Percentiles rank a stretch among this genome's conserved stretches.
phyloP scores from a whole-genome alignment of 805 yeast genomes.

The Sugiyamaella smithiae region DNA sequence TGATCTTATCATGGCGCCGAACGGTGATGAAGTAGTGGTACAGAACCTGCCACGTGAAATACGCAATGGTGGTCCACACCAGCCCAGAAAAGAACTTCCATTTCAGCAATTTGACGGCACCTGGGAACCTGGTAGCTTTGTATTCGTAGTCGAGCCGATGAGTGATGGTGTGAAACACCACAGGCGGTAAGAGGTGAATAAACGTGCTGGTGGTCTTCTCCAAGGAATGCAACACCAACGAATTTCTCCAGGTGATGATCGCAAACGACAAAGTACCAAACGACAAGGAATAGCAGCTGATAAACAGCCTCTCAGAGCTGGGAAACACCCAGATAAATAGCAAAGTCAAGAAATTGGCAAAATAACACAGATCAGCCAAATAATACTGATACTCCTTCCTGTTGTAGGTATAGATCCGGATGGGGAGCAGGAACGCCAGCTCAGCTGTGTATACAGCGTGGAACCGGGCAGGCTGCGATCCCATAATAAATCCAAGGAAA shows the following conservation, averaged over 20 bases:
- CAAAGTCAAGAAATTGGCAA: constrained; percentile 70
- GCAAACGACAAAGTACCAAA: constrained; percentile 92
- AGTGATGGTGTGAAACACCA: constrained; percentile 78
- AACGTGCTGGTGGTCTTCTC: constrained; percentile 91
- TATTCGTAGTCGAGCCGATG: constrained; percentile 63
- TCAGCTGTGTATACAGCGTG: constrained; percentile 70
- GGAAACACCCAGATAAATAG: constrained; percentile 84
- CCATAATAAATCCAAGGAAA: constrained; percentile 69
- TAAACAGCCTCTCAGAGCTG: constrained; percentile 63
- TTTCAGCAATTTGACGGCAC: constrained; percentile 62
- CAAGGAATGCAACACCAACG: constrained; percentile 83
- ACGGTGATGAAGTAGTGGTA: constrained; percentile 93
- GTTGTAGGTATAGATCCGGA: constrained; percentile 77
- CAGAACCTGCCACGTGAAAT: constrained; percentile 83
- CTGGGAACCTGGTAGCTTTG: constrained; percentile 66
- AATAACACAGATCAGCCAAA: constrained; percentile 91
- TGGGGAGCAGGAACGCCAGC: constrained; percentile 68
- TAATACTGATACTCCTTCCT: constrained; percentile 78
- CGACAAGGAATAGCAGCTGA: constrained; percentile 80
- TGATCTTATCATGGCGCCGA: constrained; percentile 71
- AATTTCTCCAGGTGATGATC: constrained; percentile 93
- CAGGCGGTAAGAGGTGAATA: constrained; percentile 89
- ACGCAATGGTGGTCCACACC: constrained; percentile 73
- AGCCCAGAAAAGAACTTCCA: constrained; percentile 75
- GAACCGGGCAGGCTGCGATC: constrained; percentile 70